Evolutionary conservation across 768 basidiomycete species (phyloP).

Genomic region (Piloderma croceum): DNA sequence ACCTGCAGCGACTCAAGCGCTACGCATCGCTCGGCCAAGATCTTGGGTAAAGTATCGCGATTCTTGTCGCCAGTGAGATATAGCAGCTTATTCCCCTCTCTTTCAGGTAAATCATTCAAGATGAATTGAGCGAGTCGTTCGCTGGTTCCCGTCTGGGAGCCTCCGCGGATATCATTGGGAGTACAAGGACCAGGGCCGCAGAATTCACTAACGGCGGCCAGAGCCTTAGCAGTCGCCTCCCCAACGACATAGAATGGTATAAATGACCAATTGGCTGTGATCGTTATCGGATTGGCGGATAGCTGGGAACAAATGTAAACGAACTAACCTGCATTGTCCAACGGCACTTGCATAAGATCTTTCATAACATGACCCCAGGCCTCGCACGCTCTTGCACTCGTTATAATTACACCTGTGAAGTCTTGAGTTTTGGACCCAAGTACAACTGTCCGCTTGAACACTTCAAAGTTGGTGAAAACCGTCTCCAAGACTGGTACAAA

Average conservation of each 20-base stretch:
- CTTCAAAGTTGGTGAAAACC: conserved; percentile 40
- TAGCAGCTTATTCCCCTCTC: conserved; percentile 35
- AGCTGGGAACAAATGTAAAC: background rate
- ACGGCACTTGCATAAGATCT: conserved; percentile 1
- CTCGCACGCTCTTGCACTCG: conserved; percentile 72
- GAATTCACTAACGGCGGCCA: conserved; percentile 35
- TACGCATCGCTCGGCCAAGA: conserved; percentile 43
- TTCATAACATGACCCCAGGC: conserved; percentile 53
- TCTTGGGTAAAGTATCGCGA: conserved; percentile 53
- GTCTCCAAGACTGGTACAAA: conserved; percentile 77
- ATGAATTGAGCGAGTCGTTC: conserved; percentile 65
- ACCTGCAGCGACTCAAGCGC: conserved; percentile 52
- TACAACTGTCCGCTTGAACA: conserved; percentile 38
- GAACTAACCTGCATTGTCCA: background rate
- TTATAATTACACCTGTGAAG: conserved; percentile 64
- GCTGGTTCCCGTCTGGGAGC: conserved; percentile 54
- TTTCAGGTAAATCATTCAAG: conserved; percentile 27
- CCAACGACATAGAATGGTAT: conserved; percentile 81
- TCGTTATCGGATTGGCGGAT: conserved; percentile 5
- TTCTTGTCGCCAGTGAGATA: conserved; percentile 90
- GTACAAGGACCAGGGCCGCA: conserved; percentile 31
- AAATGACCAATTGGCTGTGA: conserved; percentile 42
- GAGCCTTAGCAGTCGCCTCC: conserved; percentile 47
- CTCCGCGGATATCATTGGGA: conserved; percentile 38
- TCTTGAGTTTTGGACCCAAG: conserved; percentile 28